These are phyloP conservation scores for Heimioporus sp. DNA, from an alignment of 768 basidiomycete species.

Conservation along the genomic window DNA sequence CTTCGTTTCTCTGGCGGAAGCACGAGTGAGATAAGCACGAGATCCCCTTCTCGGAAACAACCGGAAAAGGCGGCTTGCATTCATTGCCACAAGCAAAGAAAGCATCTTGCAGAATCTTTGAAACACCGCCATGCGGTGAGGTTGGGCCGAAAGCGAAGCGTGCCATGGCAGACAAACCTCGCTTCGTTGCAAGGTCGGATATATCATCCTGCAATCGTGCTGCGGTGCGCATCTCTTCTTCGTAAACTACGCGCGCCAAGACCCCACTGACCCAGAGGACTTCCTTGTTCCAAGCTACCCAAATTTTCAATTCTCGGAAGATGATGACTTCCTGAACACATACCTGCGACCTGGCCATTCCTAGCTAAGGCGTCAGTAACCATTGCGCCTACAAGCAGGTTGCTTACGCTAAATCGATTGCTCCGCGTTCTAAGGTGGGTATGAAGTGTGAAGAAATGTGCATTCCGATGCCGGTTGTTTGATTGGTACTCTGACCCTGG, in stretches of 20 bases:
- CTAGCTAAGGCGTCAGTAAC: constrained; percentile 35
- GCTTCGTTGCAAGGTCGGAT: background rate
- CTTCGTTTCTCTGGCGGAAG: constrained; percentile 5
- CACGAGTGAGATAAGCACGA: background rate
- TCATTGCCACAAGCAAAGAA: constrained; percentile 9
- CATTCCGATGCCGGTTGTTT: constrained; percentile 76
- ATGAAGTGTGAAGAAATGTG: constrained; percentile 82
- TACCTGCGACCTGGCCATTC: constrained; percentile 81
- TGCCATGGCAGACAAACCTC: constrained; percentile 67
- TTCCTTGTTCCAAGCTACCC: constrained; percentile 84
- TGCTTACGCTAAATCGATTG: constrained; percentile 79
- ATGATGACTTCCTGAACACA: constrained; percentile 17
- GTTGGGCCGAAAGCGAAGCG: constrained; percentile 68
- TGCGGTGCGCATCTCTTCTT: constrained; percentile 58
- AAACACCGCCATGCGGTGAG: constrained; percentile 28
- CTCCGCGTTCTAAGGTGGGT: constrained; percentile 92
- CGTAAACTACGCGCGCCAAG: constrained; percentile 79
- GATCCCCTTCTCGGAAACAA: constrained; percentile 11
- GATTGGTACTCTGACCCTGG: constrained; percentile 83
- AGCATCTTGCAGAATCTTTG: constrained; percentile 10
- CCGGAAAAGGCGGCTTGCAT: constrained; percentile 8
- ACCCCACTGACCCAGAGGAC: constrained; percentile 81
- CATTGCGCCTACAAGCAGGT: background rate
- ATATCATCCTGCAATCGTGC: background rate
- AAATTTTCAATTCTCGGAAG: background rate